Evolutionary conservation across 495 filamentous ascomycete species (phyloP), one percentile per base, ranked within the genome.

Genomic region (Penicillium bialowiezense): DNA sequence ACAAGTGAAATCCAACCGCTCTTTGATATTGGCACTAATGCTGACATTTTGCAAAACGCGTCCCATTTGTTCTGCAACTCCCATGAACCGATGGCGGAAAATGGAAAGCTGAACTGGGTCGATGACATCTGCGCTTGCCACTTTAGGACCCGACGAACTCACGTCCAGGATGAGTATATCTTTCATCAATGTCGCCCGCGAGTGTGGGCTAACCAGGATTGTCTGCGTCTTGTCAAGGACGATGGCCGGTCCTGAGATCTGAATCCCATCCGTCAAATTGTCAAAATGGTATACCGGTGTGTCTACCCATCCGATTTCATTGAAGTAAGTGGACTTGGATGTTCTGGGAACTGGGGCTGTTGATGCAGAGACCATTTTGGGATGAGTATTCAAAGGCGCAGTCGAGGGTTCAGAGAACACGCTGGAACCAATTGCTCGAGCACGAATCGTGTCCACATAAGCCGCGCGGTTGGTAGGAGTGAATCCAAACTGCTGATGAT

Each of bases 401-500:
- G 8, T 1, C 36, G 36, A 39, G 10, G 18, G 14, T 18, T 4
- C 36, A 21, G 36, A 39, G 18, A 39, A 39, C 13, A 39, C 18
- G 21, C 36, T 39, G 18, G 36, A 21, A 7, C 44, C 90, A 54
- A 93, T 91, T 8, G 89, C 90, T 38, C 90, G 74, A 12, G 88
- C 87, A 15, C 90, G 80, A 17, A 95, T 85, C 65, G 92, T 90
- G 44, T 95, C 90, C 12, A 95, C 79, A 39, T 39, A 39, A 1
- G 39, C 10, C 31, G 20, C 35, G 1, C 44, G 44, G 37, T 40
- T 85, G 85, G 85, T 86, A 29, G 88, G 85, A 19, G 89, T 91
- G 59, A 96, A 97, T 2, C 90, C 91, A 66, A 96, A 97, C 60
- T 96, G 91, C 55, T 91, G 91, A 35, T 89, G 80, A 58, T 97